These are phyloP conservation scores for Fragaria ananassa DNA, from an alignment of 306 rosid species.

Conservation along the genomic window DNA sequence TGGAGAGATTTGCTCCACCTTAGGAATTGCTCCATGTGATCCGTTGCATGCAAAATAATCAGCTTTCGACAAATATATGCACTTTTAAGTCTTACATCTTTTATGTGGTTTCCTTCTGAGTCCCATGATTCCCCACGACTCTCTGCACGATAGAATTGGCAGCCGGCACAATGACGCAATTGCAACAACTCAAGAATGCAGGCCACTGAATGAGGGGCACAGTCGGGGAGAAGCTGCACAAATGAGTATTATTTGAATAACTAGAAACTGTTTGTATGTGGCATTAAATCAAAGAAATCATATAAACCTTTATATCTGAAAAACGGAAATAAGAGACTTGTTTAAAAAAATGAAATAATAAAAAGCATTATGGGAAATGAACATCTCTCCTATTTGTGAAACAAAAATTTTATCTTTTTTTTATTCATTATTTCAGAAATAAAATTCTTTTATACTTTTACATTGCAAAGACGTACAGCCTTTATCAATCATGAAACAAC, in stretches of 20 bases:
- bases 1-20: not conserved
- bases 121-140: slow-evolving; percentile 78
- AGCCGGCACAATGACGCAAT: slow-evolving; percentile 84
- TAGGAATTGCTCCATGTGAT: slow-evolving; percentile 9
- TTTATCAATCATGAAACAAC: too few species aligned
- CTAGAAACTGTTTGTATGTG: slow-evolving; percentile 6
- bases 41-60: not conserved
- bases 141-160: slow-evolving; percentile 90
- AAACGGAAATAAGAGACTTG: not conserved
- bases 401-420: not conserved
- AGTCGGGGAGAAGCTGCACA: slow-evolving; percentile 90
- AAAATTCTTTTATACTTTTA: not conserved
- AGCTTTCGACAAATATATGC: not conserved
- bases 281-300: not conserved
- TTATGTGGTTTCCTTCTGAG: slow-evolving; percentile 75
- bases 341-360: not conserved
- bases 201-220: slow-evolving; percentile 81
- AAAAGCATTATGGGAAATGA: not conserved
- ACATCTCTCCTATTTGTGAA: not conserved
- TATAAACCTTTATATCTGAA: not conserved
- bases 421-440: not conserved
- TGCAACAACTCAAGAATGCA: slow-evolving; percentile 73
- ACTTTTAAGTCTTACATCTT: slow-evolving; percentile 51
- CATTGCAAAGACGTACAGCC: too few species aligned
- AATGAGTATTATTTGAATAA: too few species aligned